A percentile compares a stretch with the other conserved stretches of the same genome.
Evolutionary conservation across 1,139 yeast species (phyloP).

Genomic region (Candida sp.): DNA sequence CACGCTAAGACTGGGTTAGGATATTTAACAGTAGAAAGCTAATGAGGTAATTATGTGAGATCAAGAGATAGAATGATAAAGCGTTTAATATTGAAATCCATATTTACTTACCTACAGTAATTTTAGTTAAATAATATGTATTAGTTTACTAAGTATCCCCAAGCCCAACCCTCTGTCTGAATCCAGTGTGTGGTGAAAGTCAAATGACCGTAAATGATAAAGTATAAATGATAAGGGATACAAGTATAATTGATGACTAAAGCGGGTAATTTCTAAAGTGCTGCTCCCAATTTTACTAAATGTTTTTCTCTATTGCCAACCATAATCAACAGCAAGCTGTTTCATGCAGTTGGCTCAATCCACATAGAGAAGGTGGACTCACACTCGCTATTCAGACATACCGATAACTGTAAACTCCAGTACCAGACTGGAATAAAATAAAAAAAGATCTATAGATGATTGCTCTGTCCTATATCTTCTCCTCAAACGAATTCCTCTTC

Average conservation of each 20-base stretch:
- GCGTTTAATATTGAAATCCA: too few relatives aligned
- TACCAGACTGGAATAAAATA: neutral
- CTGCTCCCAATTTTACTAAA: neutral
- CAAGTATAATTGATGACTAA: neutral
- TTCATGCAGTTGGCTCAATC: neutral
- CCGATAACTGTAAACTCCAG: neutral
- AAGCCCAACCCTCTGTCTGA: conserved; percentile 3
- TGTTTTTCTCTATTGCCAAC: neutral
- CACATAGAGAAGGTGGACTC: conserved; percentile 1
- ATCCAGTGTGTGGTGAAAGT: conserved; percentile 1
- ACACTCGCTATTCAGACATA: conserved; percentile 3
- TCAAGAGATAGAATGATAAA: too few relatives aligned
- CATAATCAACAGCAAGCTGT: neutral
- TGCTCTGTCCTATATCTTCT: neutral
- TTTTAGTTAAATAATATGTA: neutral
- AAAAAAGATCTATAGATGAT: too few relatives aligned
- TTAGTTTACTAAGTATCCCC: conserved; percentile 1
- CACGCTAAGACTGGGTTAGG: too few relatives aligned
- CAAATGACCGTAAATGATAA: neutral
- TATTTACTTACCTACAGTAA: too few relatives aligned
- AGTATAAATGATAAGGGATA: neutral
- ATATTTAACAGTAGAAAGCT: too few relatives aligned
- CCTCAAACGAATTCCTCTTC: neutral
- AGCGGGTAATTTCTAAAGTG: neutral
- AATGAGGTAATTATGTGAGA: too few relatives aligned